phyloP scores from a whole-genome alignment of 768 basidiomycete genomes.

The Auriscalpium vulgare region DNA sequence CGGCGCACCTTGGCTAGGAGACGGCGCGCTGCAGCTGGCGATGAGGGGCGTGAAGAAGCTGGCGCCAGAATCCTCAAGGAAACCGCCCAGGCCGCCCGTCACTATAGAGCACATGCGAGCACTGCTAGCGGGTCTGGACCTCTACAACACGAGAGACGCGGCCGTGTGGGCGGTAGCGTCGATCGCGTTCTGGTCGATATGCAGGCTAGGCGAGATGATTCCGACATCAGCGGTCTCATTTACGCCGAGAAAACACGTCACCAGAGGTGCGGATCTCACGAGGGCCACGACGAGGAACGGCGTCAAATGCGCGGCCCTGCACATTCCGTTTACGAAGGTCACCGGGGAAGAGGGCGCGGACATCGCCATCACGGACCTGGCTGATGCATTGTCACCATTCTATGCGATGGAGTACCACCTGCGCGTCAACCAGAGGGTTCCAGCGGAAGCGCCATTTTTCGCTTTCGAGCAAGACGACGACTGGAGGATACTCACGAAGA shows the following conservation, averaged over 20 bases:
- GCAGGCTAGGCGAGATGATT: constrained; percentile 18
- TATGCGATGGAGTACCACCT: constrained; percentile 21
- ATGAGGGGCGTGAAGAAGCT: constrained; percentile 15
- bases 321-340: constrained; percentile 32
- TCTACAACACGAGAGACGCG: constrained; percentile 22
- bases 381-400: constrained; percentile 9
- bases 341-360: constrained; percentile 20
- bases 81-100: constrained; percentile 22
- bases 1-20: constrained; percentile 28
- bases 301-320: constrained; percentile 13
- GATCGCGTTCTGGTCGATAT: constrained; percentile 27
- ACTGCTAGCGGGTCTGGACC: constrained; percentile 18
- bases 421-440: neutral
- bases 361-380: constrained; percentile 19
- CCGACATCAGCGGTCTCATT: neutral
- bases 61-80: constrained; percentile 13
- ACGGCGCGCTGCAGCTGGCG: constrained; percentile 10
- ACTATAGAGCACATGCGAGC: constrained; percentile 26
- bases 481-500: constrained; percentile 1
- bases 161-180: constrained; percentile 29
- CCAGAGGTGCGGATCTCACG: neutral
- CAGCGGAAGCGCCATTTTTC: neutral
- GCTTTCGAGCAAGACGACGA: neutral
- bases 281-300: neutral
- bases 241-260: neutral